phyloP scores from a whole-genome alignment of 192 early-diverging fungal species.

The Haplosporangium gracile region DNA sequence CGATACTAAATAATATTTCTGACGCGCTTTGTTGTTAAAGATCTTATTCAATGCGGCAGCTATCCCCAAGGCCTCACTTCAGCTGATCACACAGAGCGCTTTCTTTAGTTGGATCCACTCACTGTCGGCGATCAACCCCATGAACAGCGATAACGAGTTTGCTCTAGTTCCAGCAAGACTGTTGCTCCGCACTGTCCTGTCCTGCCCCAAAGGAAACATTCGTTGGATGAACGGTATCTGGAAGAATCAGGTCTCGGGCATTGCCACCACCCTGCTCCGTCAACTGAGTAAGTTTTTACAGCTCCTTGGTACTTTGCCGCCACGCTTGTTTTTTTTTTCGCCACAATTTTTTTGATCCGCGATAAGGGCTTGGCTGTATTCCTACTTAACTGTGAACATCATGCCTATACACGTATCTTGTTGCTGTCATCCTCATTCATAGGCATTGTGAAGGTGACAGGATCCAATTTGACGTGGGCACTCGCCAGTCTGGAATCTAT shows the following conservation, averaged over 20 bases:
- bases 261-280: slow-evolving; percentile 46
- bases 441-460: slow-evolving; percentile 34
- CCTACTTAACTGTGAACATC: no score
- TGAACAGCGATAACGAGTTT: slow-evolving; percentile 39
- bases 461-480: slow-evolving; percentile 38
- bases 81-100: slow-evolving; percentile 72
- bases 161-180: slow-evolving; percentile 53
- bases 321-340: neutral
- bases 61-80: slow-evolving; percentile 68
- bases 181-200: slow-evolving; percentile 45
- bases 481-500: slow-evolving; percentile 39
- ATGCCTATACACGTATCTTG: neutral
- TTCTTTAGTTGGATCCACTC: slow-evolving; percentile 69
- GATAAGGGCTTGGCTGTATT: no score
- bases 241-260: slow-evolving; percentile 45
- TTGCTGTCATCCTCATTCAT: neutral
- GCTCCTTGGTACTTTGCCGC: neutral
- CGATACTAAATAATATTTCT: neutral
- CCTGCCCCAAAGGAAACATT: slow-evolving; percentile 49
- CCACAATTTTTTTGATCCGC: neutral
- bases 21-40: slow-evolving; percentile 42
- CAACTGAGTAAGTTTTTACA: slow-evolving; percentile 41
- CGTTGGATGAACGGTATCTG: slow-evolving; percentile 51
- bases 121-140: slow-evolving; percentile 21
- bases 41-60: slow-evolving; percentile 65